These are phyloP conservation scores for Neofusicoccum kwambonambiense DNA, from an alignment of 2,329 filamentous ascomycete genomes.

Conservation along the genomic window DNA sequence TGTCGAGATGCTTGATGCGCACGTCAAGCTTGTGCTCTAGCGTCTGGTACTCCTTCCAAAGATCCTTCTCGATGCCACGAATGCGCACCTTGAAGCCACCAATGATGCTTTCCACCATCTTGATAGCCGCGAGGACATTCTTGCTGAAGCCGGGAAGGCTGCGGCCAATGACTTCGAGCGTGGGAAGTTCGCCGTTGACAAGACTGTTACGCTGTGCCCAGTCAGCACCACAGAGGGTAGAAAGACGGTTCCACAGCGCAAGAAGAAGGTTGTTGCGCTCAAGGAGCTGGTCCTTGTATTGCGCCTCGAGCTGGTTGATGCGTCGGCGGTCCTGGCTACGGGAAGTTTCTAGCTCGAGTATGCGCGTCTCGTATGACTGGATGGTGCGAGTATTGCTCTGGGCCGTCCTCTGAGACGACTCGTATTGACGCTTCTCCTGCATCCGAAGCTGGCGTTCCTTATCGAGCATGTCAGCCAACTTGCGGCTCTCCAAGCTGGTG, in stretches of 20 bases:
- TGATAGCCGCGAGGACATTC: slow-evolving; percentile 83
- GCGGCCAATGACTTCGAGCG: slow-evolving; percentile 79
- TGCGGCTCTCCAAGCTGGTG: slow-evolving; percentile 80
- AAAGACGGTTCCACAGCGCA: slow-evolving; percentile 85
- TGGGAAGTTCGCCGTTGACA: slow-evolving; percentile 83
- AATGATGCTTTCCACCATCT: slow-evolving; percentile 79
- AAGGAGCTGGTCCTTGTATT: slow-evolving; percentile 79
- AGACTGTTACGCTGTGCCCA: slow-evolving; percentile 89
- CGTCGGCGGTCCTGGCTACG: slow-evolving; percentile 76
- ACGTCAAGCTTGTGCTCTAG: slow-evolving; percentile 78
- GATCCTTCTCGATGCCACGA: slow-evolving; percentile 79
- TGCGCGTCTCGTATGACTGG: slow-evolving; percentile 78
- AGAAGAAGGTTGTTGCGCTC: slow-evolving; percentile 89
- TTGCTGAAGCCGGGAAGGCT: slow-evolving; percentile 86
- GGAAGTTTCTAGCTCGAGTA: slow-evolving; percentile 80
- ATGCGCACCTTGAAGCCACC: slow-evolving; percentile 76
- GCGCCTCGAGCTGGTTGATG: slow-evolving; percentile 71
- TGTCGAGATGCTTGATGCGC: slow-evolving; percentile 81
- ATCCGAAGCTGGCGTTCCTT: slow-evolving; percentile 84
- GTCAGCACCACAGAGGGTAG: slow-evolving; percentile 80
- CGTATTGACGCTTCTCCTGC: slow-evolving; percentile 82
- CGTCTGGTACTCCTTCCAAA: slow-evolving; percentile 87
- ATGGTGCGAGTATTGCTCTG: slow-evolving; percentile 84
- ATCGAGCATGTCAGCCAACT: slow-evolving; percentile 82
- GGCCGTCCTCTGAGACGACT: slow-evolving; percentile 83